Conservation (phyloP, 441 rosid species). For the Lepidium campestre region DNA sequence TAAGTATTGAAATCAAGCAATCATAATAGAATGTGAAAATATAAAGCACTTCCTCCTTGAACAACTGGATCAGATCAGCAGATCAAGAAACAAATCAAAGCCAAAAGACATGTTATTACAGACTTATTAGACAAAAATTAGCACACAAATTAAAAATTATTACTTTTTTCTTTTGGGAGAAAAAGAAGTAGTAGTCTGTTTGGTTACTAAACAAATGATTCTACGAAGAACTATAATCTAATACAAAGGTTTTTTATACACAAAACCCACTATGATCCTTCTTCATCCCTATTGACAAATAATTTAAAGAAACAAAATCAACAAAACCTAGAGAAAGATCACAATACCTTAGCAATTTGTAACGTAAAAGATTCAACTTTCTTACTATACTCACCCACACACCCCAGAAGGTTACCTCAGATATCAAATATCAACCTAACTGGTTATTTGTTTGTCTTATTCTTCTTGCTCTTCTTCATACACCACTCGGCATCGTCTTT, state of each 20-base stretch:
- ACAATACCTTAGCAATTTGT: slow-evolving; percentile 23
- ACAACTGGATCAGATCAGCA: not conserved
- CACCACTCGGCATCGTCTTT: slow-evolving; percentile 46
- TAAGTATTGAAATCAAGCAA: not conserved
- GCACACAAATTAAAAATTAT: slow-evolving; percentile 2
- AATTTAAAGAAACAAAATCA: not conserved
- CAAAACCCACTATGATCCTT: slow-evolving; percentile 13
- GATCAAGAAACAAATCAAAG: not conserved
- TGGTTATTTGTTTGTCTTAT: slow-evolving; percentile 20
- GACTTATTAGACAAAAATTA: not conserved
- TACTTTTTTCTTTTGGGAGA: not conserved
- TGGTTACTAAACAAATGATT: slow-evolving; percentile 21
- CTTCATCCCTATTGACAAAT: slow-evolving; percentile 29
- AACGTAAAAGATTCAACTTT: slow-evolving; percentile 14
- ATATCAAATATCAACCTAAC: slow-evolving; percentile 16
- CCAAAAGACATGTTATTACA: not conserved
- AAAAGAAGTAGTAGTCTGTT: slow-evolving; percentile 11
- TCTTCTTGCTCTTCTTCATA: slow-evolving; percentile 31
- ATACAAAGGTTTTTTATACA: slow-evolving; percentile 31
- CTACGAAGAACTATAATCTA: slow-evolving; percentile 20
- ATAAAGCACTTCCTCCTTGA: not conserved
- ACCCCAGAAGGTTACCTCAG: slow-evolving; percentile 21
- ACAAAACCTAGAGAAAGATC: slow-evolving; percentile 10
- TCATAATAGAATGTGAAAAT: not conserved
- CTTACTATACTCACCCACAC: slow-evolving; percentile 30